A percentile compares a stretch with the other conserved stretches of the same genome.
These are phyloP conservation scores for Hyphodiscus hymeniophilus DNA, from an alignment of 495 filamentous ascomycete genomes.

Conservation along the genomic window DNA sequence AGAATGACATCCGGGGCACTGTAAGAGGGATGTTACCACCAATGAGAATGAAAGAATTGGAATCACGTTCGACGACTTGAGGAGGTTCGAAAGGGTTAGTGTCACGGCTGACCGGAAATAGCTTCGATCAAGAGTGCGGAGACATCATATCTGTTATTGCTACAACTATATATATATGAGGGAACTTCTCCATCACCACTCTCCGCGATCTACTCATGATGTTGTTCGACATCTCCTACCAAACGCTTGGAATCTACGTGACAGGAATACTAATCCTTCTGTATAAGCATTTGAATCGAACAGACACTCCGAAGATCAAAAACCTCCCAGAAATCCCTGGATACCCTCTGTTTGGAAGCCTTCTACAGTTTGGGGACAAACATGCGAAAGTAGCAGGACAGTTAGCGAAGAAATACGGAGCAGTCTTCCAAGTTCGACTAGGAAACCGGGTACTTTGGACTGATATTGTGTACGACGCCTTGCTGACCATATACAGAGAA, in stretches of 20 bases:
- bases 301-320: slow-evolving; percentile 56
- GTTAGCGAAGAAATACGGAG: slow-evolving; percentile 55
- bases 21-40: too few species aligned
- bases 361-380: slow-evolving; percentile 47
- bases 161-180: background rate
- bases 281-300: slow-evolving; percentile 45
- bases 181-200: background rate
- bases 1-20: too few species aligned
- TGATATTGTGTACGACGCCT: background rate
- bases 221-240: slow-evolving; percentile 22
- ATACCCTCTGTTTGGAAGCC: slow-evolving; percentile 54
- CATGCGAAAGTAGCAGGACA: slow-evolving; percentile 45
- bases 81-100: too few species aligned
- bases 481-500: slow-evolving; percentile 33
- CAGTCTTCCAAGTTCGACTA: slow-evolving; percentile 60
- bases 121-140: too few species aligned
- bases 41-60: too few species aligned
- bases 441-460: slow-evolving; percentile 45
- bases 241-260: slow-evolving; percentile 35
- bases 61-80: too few species aligned
- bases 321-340: slow-evolving; percentile 55
- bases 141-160: too few species aligned
- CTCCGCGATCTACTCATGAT: slow-evolving; percentile 20
- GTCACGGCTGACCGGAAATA: too few species aligned
- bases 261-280: slow-evolving; percentile 40